These are phyloP conservation scores for Elsinoe fawcettii DNA, from an alignment of 2,329 filamentous ascomycete species.

Conservation along the genomic window DNA sequence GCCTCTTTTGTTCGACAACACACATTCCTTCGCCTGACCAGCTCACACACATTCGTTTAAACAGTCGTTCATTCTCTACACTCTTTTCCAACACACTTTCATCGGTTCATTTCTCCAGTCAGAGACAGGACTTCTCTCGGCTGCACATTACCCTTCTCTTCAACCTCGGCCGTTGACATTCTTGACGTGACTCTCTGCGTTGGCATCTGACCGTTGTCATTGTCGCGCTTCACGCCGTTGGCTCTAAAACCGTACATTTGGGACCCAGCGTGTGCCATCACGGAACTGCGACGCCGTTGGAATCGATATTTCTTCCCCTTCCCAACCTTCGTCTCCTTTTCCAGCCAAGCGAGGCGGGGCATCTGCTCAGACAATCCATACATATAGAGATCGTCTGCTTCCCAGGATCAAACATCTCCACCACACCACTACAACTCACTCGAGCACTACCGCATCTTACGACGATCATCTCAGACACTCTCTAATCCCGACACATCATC, in stretches of 20 bases:
- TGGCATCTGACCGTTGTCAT: conserved; percentile 9
- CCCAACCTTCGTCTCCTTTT: conserved; percentile 18
- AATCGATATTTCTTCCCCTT: conserved; percentile 20
- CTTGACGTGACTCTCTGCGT: conserved; percentile 9
- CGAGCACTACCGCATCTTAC: neutral
- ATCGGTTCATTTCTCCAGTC: neutral
- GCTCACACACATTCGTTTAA: neutral
- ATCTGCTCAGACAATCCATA: conserved; percentile 14
- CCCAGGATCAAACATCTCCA: conserved; percentile 16
- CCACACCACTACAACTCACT: conserved; percentile 11
- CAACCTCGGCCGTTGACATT: neutral
- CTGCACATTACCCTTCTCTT: conserved; percentile 5
- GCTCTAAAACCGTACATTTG: neutral
- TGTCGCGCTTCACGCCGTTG: conserved; percentile 14
- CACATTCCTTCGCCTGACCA: neutral
- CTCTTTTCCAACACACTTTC: neutral
- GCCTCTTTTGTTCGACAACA: neutral
- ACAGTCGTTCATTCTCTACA: conserved; percentile 1
- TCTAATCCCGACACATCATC: conserved; percentile 6
- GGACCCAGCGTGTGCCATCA: neutral
- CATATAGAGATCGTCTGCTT: conserved; percentile 14
- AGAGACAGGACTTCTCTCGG: conserved; percentile 13
- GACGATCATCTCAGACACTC: conserved; percentile 1
- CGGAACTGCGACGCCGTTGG: conserved; percentile 18
- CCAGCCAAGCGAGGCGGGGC: conserved; percentile 17